Percentiles rank a stretch among this genome's conserved stretches.
Conservation (phyloP, 768 basidiomycete species). For the Daedaleopsis nitida region DNA sequence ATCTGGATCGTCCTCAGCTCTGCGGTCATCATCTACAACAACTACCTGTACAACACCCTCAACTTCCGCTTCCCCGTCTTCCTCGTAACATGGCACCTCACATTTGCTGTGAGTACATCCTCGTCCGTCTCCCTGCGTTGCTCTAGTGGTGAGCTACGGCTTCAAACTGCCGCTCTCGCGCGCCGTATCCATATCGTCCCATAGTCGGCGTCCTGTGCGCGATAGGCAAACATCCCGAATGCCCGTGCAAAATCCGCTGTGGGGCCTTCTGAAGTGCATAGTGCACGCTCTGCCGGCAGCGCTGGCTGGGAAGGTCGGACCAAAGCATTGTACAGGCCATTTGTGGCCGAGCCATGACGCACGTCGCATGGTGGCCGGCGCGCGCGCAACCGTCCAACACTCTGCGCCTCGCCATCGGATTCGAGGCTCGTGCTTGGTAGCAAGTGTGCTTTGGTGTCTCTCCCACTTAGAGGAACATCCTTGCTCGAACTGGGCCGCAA, state of each 20-base stretch:
- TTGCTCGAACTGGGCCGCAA: too few species aligned
- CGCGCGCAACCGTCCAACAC: too few species aligned
- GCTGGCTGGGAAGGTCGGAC: not conserved
- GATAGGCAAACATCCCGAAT: not conserved
- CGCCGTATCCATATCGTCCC: too few species aligned
- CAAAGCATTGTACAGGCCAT: not conserved
- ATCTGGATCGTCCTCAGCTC: constrained; percentile 93
- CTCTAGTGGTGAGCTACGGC: too few species aligned
- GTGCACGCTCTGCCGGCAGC: not conserved
- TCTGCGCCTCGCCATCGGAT: too few species aligned
- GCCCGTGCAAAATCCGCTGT: not conserved
- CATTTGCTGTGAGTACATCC: constrained; percentile 53
- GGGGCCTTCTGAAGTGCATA: not conserved
- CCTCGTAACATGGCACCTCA: constrained; percentile 84
- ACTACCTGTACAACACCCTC: constrained; percentile 80
- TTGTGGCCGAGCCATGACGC: not conserved
- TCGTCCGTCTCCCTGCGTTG: not conserved
- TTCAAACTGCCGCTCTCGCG: too few species aligned
- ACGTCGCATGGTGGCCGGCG: not conserved
- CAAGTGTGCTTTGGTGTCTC: too few species aligned
- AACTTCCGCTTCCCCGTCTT: constrained; percentile 91
- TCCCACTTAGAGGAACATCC: too few species aligned
- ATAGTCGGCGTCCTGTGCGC: too few species aligned
- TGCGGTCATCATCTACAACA: constrained; percentile 95
- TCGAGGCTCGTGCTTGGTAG: not conserved